Base-by-base conservation (phyloP, 192 early-diverging fungal species). In the Kappamyces sp. region DNA sequence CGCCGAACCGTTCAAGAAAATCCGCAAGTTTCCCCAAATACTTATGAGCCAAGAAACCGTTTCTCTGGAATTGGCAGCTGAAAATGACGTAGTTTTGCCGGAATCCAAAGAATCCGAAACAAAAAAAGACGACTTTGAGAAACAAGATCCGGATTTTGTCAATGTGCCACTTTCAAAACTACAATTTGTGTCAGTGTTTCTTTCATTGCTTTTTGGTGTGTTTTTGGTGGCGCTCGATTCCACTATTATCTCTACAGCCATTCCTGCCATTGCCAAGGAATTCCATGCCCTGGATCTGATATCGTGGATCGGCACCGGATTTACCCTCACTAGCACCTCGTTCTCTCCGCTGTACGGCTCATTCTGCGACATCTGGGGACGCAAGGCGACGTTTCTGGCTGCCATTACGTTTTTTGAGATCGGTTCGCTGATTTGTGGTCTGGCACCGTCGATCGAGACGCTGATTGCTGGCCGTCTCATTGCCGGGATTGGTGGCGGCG, bases 321-420 rank as follows among this genome's bases (percentile, higher is more conserved):
- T 90, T 52, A 74, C 92, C 5, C 70, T 90, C 39, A 60, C 39
- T 13, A 67, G 61, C 33, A 88, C 89, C 0, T 77, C 91, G 5
- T 74, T 88, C 55, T 76, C 86, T 52, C 86, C 87, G 52, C 66
- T 78, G 2, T 93, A 92, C 69, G 90, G 85, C 49, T 89, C 89
- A 62, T 78, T 96, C 54, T 82, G 89, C 47, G 93, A 98, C 62
- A 95, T 95, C 59, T 88, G 94, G 72, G 94, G 92, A 31, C 82
- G 92, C 37, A 88, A 92, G 62, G 51, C 68, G n/a, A 79, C 80
- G n/a, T 83, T 97, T 36, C 57, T 93, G 0, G 75, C 82, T 38
- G 87, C 90, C 1, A 81, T 91, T 40, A 49, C 74, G 32, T 60
- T 92, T 33, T 98, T 98, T 65, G 78, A 85, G 54, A 49, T 86